These are phyloP conservation scores for Triticum timopheevii DNA, from an alignment of 176 grass and related monocot species.

Conservation along the genomic window DNA sequence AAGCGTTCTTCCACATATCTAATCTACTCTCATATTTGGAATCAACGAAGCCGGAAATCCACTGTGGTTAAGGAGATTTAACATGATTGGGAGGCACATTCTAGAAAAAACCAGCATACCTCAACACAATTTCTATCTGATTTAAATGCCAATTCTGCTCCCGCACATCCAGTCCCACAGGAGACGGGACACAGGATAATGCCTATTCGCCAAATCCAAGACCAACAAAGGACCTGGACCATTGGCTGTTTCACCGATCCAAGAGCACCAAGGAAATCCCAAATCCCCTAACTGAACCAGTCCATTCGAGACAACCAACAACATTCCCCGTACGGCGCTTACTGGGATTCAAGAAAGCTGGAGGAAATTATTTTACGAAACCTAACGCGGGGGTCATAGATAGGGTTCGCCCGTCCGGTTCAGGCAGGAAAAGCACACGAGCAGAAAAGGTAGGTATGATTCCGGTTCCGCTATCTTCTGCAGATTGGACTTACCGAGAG, in stretches of 20 bases:
- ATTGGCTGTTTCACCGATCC: not conserved
- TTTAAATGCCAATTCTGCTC: not conserved
- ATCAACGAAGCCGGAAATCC: too few relatives aligned
- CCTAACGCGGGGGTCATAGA: not conserved
- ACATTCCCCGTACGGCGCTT: not conserved
- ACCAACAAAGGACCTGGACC: not conserved
- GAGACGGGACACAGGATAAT: not conserved
- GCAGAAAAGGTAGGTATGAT: not conserved
- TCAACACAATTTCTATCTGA: not conserved
- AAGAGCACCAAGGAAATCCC: not conserved
- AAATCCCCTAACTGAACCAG: not conserved
- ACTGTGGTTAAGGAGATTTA: not conserved
- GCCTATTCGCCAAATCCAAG: not conserved
- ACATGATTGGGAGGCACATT: not conserved
- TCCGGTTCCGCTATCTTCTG: not conserved
- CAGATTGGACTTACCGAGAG: not conserved
- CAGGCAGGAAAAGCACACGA: not conserved
- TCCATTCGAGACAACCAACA: not conserved
- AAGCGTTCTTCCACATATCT: conserved; percentile 1
- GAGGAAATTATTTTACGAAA: not conserved
- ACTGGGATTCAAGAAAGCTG: not conserved
- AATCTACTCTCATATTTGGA: not conserved
- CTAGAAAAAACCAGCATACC: not conserved
- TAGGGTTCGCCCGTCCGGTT: not conserved
- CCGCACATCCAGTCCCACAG: not conserved